Conservation (phyloP, 441 rosid genomes). For the Bocquillonia castaneifolia region DNA sequence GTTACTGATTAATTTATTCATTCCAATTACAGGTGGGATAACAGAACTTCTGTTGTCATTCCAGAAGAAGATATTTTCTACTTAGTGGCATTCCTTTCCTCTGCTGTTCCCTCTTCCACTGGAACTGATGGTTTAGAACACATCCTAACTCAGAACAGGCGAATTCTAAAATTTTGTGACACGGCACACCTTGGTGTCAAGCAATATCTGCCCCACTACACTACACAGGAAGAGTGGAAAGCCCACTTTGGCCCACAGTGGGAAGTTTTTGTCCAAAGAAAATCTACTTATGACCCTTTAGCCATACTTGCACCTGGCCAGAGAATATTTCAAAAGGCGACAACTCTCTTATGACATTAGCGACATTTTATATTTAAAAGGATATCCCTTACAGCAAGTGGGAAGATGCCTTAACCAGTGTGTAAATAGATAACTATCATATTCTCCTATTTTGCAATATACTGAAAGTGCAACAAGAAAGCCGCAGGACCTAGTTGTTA, state of each 20-base stretch:
- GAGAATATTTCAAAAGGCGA: conserved; percentile 63
- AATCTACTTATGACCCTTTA: conserved; percentile 72
- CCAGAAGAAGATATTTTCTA: conserved; percentile 90
- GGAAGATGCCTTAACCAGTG: conserved; percentile 23
- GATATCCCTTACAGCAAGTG: conserved; percentile 17
- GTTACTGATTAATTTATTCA: conserved; percentile 16
- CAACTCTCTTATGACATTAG: conserved; percentile 39
- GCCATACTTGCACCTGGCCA: conserved; percentile 95
- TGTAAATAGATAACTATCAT: conserved; percentile 26
- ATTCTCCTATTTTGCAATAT: conserved; percentile 21
- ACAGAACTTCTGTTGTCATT: conserved; percentile 72
- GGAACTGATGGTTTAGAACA: conserved; percentile 66
- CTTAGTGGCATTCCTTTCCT: conserved; percentile 85
- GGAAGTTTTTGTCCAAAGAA: conserved; percentile 66
- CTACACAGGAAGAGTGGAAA: conserved; percentile 73
- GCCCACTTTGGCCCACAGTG: conserved; percentile 76
- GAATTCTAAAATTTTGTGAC: conserved; percentile 60
- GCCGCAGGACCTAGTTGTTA: conserved; percentile 25
- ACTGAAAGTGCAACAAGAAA: conserved; percentile 29
- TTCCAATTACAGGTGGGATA: conserved; percentile 76
- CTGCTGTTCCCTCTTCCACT: conserved; percentile 72
- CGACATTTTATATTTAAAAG: background rate
- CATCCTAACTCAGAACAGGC: conserved; percentile 59
- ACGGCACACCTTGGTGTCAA: conserved; percentile 56
- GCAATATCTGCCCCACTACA: conserved; percentile 88